Evolutionary conservation across 2,329 filamentous ascomycete genomes (phyloP), one percentile per base, ranked within the genome.

Genomic region (Trichoderma semiorbis): DNA sequence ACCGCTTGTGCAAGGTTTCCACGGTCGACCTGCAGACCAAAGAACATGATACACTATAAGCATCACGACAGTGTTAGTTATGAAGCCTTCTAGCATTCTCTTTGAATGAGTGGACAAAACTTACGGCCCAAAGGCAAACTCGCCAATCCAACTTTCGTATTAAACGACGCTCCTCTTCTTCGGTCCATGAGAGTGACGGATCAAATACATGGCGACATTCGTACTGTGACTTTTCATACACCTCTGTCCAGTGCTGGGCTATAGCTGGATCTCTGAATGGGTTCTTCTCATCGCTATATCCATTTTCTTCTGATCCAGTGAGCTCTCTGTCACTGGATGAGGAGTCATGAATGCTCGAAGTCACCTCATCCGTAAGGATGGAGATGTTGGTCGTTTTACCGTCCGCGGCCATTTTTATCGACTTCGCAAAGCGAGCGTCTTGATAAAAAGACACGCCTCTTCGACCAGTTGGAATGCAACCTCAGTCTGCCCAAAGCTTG

Each of bases 161-260:
- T 21, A 69, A 21, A 3, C 65, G 65, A 3, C 28, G 26, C 55
- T 69, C 65, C 8, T 69, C 65, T 26, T 69, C 65, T n/a, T 69
- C 65, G 1, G 65, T 47, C 65, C 65, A 69, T 24, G 65, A 34
- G 0, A 69, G 26, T 7, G 36, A n/a, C 6, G 65, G 65, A 36
- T 69, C 65, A 50, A 69, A 69, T 3, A 69, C 65, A 50, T 69
- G 65, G 4, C 65, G 65, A 34, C 65, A 69, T n/a, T 69, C 65
- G 18, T 69, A 69, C 3, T 60, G 28, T 50, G 65, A 69, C 26
- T 61, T 69, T 34, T 69, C 65, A 11, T 69, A 69, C 6, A 61
- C 65, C 6, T 69, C 65, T 32, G 26, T 69, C 65, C 65, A 69
- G 24, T 61, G 65, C 8, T 69, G 65, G 8, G 65, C 65, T 6